Percentiles rank a stretch among this genome's conserved stretches.
These are phyloP conservation scores for Cryptococcus sp. DNA, from an alignment of 1,284 basidiomycete genomes.

Conservation along the genomic window DNA sequence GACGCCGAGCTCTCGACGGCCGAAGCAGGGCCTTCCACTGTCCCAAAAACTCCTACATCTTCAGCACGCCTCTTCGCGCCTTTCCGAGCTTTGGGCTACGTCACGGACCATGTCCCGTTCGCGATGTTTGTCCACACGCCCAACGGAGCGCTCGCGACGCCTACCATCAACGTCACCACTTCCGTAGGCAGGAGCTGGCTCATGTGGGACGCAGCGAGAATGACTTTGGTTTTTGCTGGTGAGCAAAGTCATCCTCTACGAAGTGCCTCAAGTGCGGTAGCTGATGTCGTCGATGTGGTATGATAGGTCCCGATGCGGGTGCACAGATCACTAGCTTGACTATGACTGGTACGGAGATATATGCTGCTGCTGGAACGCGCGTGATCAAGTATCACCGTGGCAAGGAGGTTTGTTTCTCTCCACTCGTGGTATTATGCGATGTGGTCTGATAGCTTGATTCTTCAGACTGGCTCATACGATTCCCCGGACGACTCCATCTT, in stretches of 20 bases:
- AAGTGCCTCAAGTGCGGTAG: not conserved
- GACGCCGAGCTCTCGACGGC: slow-evolving; percentile 16
- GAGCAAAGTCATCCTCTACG: slow-evolving; percentile 46
- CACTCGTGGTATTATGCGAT: slow-evolving; percentile 24
- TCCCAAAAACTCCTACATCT: slow-evolving; percentile 1
- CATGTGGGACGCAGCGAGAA: slow-evolving; percentile 92
- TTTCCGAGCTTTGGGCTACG: slow-evolving; percentile 88
- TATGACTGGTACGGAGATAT: slow-evolving; percentile 84
- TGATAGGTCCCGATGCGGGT: slow-evolving; percentile 72
- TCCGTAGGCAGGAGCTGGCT: slow-evolving; percentile 91
- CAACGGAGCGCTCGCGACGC: slow-evolving; percentile 82
- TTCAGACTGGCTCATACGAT: slow-evolving; percentile 29
- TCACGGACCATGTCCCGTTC: slow-evolving; percentile 91
- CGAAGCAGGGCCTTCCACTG: slow-evolving; percentile 19
- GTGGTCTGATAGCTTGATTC: not conserved
- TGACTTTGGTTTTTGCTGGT: slow-evolving; percentile 92
- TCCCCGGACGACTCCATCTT: slow-evolving; percentile 47
- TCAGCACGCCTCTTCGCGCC: slow-evolving; percentile 73
- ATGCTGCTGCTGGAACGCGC: slow-evolving; percentile 70
- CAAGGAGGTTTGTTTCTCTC: slow-evolving; percentile 66
- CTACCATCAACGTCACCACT: slow-evolving; percentile 78
- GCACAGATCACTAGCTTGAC: slow-evolving; percentile 73
- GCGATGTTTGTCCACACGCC: slow-evolving; percentile 81
- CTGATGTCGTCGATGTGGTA: not conserved
- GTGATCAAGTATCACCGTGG: slow-evolving; percentile 81